Base-by-base conservation (phyloP, 2,329 filamentous ascomycete genomes). In the Teratosphaeria destructans region DNA sequence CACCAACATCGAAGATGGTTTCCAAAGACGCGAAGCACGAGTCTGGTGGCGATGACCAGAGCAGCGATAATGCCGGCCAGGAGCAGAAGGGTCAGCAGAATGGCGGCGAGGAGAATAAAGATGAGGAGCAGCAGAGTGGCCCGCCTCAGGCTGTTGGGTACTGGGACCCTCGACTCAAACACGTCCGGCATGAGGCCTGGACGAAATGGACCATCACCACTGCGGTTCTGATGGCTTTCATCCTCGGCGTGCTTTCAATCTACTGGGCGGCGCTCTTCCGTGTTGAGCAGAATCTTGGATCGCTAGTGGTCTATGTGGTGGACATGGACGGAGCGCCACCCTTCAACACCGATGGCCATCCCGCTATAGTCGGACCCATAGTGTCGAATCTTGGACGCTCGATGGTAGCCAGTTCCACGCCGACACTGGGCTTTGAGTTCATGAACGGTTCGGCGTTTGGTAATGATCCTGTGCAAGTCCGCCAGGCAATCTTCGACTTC, bases 241-340 rank as follows among this genome's bases (percentile, higher is more conserved):
- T 85, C 54, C 70, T 86, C 5, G 73, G 64, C 11, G 75, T 85
- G 3, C 68, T 87, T 0, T 85, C 81, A 0, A 71, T 87, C 2
- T 86, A 83, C 71, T 87, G 84, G 84, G 83, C 74, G 0, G 79
- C 80, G 0, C 78, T 86, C 23, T 82, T 76, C 66, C 66, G 76
- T 14, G 75, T 81, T 0, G 75, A 83, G 11, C 64, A 74, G 53
- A 83, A 81, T 57, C 71, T 80, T 19, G 73, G 71, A 2, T 71
- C 73, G 0, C 70, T 87, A 7, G 76, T 75, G 3, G 75, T 87
- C 8, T 79, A 81, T 61, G 79, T 86, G 1, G 84, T 87, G 32
- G 82, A 86, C 68, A 85, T 87, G 63, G 85, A 88, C 67, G 81
- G 80, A 3, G 67, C 77, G 3, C 74, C 79, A 1, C 82, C 82